phyloP scores from a whole-genome alignment of 352 stramenopile species.

The Phytophthora constricta region DNA sequence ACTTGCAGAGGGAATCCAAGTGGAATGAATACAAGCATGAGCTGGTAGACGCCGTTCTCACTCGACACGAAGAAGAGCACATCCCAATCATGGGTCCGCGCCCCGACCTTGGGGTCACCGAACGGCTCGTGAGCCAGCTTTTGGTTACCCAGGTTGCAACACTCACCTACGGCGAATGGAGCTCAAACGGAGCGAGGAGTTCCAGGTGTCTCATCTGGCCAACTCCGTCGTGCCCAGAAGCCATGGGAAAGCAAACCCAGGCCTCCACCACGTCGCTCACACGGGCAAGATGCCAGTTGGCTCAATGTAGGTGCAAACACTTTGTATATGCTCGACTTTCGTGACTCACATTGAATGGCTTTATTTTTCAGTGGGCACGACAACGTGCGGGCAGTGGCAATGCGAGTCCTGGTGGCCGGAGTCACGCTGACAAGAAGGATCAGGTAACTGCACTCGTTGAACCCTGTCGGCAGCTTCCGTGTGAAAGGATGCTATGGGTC shows the following conservation, averaged over 20 bases:
- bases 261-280: conserved; percentile 20
- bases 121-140: conserved; percentile 32
- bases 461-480: conserved; percentile 12
- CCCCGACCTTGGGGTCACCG: conserved; percentile 25
- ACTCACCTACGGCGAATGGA: conserved; percentile 2
- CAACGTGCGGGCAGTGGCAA: conserved; percentile 47
- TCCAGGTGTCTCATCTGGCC: conserved; percentile 28
- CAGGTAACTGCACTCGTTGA: conserved; percentile 27
- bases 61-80: conserved; percentile 47
- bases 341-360: conserved; percentile 12
- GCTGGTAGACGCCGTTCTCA: conserved; percentile 45
- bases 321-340: conserved; percentile 3
- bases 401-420: conserved; percentile 21
- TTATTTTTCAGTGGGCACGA: conserved; percentile 52
- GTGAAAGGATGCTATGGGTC: background rate
- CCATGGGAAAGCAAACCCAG: conserved; percentile 25
- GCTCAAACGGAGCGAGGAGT: conserved; percentile 25
- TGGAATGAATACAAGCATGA: conserved; percentile 66
- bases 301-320: conserved; percentile 36
- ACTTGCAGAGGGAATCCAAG: conserved; percentile 51
- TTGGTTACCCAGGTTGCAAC: conserved; percentile 25
- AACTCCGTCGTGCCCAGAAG: conserved; percentile 32
- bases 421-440: conserved; percentile 32
- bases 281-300: conserved; percentile 34
- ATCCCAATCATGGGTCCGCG: conserved; percentile 49